Evolutionary conservation across 768 basidiomycete genomes (phyloP), one percentile per base, ranked within the genome.

Genomic region (Auricularia cornea): DNA sequence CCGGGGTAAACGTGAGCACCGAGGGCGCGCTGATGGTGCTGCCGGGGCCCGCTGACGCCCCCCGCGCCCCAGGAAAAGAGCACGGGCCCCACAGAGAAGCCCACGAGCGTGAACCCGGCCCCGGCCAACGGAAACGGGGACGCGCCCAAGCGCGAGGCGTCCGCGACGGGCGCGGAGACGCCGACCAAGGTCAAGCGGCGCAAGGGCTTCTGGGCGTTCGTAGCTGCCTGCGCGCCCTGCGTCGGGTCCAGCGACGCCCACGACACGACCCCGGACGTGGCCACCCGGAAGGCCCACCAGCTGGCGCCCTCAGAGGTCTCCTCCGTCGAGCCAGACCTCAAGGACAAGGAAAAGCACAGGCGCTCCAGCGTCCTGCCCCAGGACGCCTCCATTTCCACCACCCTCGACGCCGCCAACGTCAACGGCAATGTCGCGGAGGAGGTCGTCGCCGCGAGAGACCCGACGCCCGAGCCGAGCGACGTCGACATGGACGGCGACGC

Each of bases 401-500:
- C 54, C 3, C 54, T 57, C 54, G 54, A 57, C 54, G 54, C 54
- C 3, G 54, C 54, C 23, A 28, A 29, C 30, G 28, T 26, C 54
- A 31, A 28, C 26, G 54, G 30, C 54, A 10, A 8, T 26, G 54
- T 57, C 23, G 54, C 23, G 6, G 44, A 48, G 10, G 23, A 48
- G 44, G 30, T 16, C 30, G 26, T 16, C 30, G 28, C 23, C 23
- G 54, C 54, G 12, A n/a, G 51, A n/a, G 51, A 52, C 6, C 51
- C 51, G 8, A 52, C 51, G n/a, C 51, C 51, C n/a, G 51, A 52
- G 28, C 51, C 51, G 3, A n/a, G 51, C 51, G 54, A 57, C 54
- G 54, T n/a, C 54, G 54, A 52, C 16, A 60, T 62, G 29, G 69
- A 38, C n/a, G 64, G n/a, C 2, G 66, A 35, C 2, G 62, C 62